Base-by-base conservation (phyloP, 2,329 filamentous ascomycete genomes). In the Elsinoe perseae region DNA sequence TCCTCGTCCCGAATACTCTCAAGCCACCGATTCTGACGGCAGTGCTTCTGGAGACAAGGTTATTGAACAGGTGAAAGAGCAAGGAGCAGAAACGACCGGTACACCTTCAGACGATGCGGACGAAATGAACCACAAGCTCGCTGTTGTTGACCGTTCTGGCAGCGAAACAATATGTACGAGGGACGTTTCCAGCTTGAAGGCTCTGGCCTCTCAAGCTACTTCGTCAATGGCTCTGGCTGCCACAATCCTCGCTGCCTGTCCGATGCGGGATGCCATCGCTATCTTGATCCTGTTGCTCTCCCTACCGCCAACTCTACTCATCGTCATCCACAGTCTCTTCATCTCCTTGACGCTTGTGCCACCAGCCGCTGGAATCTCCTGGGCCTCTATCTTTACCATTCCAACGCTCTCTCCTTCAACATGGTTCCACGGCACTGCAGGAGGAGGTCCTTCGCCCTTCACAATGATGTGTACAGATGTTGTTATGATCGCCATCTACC, bases 271-370 rank as follows among this genome's bases (percentile, higher is more conserved):
- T 74, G 95, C 92, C 59, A 89, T 96, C 73, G 90, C 92, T 69
- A 95, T 97, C 66, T 83, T 97, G 70, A 95, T 96, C 73, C 87
- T 96, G 65, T 82, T 97, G 63, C 87, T 96, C 72, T 91, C 95
- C 69, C 83, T 96, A 8, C 91, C 92, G 27, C 89, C 91, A 20
- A 85, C 92, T 65, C 84, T 92, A 58, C 80, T 96, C 65, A 92
- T 90, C 61, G 79, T 89, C 70, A 89, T 95, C 66, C 95, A 96
- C 72, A 85, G 90, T 68, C 81, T 95, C 63, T 97, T 96, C 73
- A 90, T 92, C 63, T 85, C 90, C 62, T 80, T 96, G 68, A 96
- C 91, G 48, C 95, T 96, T 68, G 89, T 95, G 61, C 88, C 90
- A 44, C 87, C 89, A 16, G 82, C 86, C 60, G 85, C 85, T 54